Evolutionary conservation across 768 basidiomycete genomes (phyloP).

Genomic region (Suillus occidentalis): DNA sequence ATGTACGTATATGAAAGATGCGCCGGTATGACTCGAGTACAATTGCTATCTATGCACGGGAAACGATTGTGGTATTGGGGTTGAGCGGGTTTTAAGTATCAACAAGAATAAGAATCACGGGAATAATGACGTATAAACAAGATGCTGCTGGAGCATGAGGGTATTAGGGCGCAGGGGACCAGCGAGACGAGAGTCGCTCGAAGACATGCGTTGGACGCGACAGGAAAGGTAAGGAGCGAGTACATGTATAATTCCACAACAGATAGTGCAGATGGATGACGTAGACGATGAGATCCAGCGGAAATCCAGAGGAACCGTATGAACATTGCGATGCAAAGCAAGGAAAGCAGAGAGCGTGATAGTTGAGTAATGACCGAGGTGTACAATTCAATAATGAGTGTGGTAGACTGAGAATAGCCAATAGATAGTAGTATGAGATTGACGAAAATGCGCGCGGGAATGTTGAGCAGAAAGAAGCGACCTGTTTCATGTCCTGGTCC

Average conservation of each 20-base stretch:
- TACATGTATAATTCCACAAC: slow-evolving; percentile 37
- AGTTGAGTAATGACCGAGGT: slow-evolving; percentile 1
- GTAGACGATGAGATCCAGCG: slow-evolving; percentile 11
- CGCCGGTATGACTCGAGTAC: neutral
- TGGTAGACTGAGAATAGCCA: slow-evolving; percentile 10
- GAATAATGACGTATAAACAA: slow-evolving; percentile 7
- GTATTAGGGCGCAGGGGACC: slow-evolving; percentile 1
- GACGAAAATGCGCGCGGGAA: neutral
- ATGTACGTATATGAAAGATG: slow-evolving; percentile 5
- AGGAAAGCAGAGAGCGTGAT: slow-evolving; percentile 13
- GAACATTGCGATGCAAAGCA: slow-evolving; percentile 4
- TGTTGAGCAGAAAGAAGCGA: neutral
- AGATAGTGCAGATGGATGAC: slow-evolving; percentile 13
- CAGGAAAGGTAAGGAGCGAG: slow-evolving; percentile 15
- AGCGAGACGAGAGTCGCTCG: neutral
- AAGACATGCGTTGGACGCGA: neutral
- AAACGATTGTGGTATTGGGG: neutral
- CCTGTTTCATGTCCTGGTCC: neutral
- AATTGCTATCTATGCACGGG: slow-evolving; percentile 5
- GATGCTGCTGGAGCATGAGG: neutral
- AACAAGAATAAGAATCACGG: neutral
- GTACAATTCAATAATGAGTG: slow-evolving; percentile 3
- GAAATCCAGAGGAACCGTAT: slow-evolving; percentile 17
- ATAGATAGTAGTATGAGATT: slow-evolving; percentile 5
- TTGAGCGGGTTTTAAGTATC: neutral